phyloP scores from a whole-genome alignment of 305 asterid species.

The Ilex paraguariensis region DNA sequence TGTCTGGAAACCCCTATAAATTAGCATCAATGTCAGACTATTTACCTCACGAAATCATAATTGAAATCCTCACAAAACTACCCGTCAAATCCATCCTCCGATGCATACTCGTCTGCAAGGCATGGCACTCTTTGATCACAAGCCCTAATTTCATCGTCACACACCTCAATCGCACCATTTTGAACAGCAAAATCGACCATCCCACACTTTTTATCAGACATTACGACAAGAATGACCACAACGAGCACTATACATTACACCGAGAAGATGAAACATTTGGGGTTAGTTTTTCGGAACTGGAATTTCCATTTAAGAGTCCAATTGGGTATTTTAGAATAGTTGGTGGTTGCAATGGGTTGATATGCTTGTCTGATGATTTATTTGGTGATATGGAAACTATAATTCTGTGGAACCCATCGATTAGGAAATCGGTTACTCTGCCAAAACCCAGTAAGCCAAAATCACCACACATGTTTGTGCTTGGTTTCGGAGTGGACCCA shows the following conservation, averaged over 20 bases:
- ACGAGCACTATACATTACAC: not conserved
- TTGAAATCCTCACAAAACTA: constrained; percentile 38
- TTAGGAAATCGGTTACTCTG: constrained; percentile 27
- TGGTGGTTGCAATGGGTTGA: constrained; percentile 46
- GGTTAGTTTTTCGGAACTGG: not conserved
- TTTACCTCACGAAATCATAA: constrained; percentile 25
- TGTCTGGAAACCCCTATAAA: not conserved
- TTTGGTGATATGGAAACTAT: constrained; percentile 21
- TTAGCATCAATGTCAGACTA: constrained; percentile 32
- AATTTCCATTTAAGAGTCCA: constrained; percentile 34
- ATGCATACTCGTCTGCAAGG: constrained; percentile 41
- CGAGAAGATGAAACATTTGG: not conserved
- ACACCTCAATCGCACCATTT: constrained; percentile 23
- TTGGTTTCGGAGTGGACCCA: constrained; percentile 45
- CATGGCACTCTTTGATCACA: constrained; percentile 43
- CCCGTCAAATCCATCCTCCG: constrained; percentile 33
- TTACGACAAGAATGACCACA: not conserved
- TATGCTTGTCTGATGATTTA: constrained; percentile 50
- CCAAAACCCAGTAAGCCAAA: constrained; percentile 35
- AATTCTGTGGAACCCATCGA: constrained; percentile 49
- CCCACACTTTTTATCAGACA: not conserved
- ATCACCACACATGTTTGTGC: constrained; percentile 24
- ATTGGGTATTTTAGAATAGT: constrained; percentile 39
- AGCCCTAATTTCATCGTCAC: constrained; percentile 31
- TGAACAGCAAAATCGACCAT: not conserved